Evolutionary conservation across 805 yeast genomes (phyloP).

Genomic region (Pachysolen tannophilus): DNA sequence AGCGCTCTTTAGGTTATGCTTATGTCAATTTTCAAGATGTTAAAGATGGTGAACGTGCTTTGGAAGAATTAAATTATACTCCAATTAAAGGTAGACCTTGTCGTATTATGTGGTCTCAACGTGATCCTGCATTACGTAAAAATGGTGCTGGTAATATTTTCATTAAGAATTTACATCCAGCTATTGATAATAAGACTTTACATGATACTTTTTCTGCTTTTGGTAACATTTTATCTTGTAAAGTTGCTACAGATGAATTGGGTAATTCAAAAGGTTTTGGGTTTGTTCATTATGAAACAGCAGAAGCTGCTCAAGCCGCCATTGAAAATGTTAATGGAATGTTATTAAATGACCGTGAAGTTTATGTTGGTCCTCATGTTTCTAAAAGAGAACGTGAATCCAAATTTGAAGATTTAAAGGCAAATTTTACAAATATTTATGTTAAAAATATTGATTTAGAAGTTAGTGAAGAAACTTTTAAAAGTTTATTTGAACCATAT

Average conservation of each 20-base stretch:
- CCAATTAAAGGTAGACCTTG: constrained; percentile 93
- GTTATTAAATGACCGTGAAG: constrained; percentile 94
- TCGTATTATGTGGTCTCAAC: constrained; percentile 99
- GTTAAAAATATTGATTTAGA: constrained; percentile 82
- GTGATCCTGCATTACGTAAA: constrained; percentile 94
- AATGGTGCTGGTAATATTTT: constrained; percentile 94
- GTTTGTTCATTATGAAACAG: constrained; percentile 92
- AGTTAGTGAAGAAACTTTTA: constrained; percentile 62
- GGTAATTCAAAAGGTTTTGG: constrained; percentile 96
- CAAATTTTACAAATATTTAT: constrained; percentile 92
- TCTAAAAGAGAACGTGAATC: constrained; percentile 91
- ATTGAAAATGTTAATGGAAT: constrained; percentile 97
- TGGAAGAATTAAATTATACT: constrained; percentile 92
- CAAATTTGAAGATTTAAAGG: constrained; percentile 81
- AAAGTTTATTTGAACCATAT: constrained; percentile 57
- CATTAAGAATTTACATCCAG: constrained; percentile 97
- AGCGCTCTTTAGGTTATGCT: constrained; percentile 96
- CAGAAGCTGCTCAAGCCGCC: constrained; percentile 89
- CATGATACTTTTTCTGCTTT: constrained; percentile 97
- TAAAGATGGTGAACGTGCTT: constrained; percentile 88
- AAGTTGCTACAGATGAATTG: constrained; percentile 89
- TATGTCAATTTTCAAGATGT: constrained; percentile 91
- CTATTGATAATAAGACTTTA: constrained; percentile 96
- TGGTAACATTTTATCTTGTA: constrained; percentile 92
- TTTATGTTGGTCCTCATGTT: constrained; percentile 90